phyloP scores from a whole-genome alignment of 2,329 filamentous ascomycete species.

The Arthrobotrys sphaeroides region DNA sequence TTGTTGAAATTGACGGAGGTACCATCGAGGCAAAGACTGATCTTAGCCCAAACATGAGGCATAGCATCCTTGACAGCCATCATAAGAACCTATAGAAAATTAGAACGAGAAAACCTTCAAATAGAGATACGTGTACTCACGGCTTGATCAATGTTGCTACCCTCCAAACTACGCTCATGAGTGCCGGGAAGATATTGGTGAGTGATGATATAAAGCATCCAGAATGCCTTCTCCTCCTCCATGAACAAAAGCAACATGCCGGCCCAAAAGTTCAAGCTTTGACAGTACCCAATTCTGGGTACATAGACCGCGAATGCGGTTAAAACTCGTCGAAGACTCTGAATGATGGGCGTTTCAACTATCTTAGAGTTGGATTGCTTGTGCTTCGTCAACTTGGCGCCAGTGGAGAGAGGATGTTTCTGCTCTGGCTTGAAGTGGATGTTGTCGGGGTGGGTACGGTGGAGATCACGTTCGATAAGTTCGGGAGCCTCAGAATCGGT shows the following conservation, averaged over 20 bases:
- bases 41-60: slow-evolving; percentile 85
- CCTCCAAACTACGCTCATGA: slow-evolving; percentile 88
- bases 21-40: slow-evolving; percentile 77
- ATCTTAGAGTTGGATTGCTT: slow-evolving; percentile 58
- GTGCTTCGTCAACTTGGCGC: slow-evolving; percentile 60
- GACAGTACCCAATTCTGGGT: slow-evolving; percentile 91
- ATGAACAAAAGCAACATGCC: slow-evolving; percentile 90
- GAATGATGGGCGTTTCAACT: slow-evolving; percentile 79
- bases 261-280: slow-evolving; percentile 93
- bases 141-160: slow-evolving; percentile 90
- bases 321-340: slow-evolving; percentile 82
- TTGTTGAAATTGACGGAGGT: slow-evolving; percentile 60
- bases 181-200: slow-evolving; percentile 87
- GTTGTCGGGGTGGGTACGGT: slow-evolving; percentile 95
- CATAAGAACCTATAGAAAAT: slow-evolving; percentile 73
- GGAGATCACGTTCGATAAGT: slow-evolving; percentile 90
- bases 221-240: slow-evolving; percentile 89
- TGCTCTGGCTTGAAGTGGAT: slow-evolving; percentile 80
- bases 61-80: slow-evolving; percentile 81
- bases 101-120: neutral
- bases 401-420: slow-evolving; percentile 57
- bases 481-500: slow-evolving; percentile 80
- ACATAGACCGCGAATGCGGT: slow-evolving; percentile 92
- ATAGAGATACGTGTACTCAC: slow-evolving; percentile 60
- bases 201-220: slow-evolving; percentile 92